Base-by-base conservation (phyloP, 257 asterid genomes). In the Plantago ovata region DNA sequence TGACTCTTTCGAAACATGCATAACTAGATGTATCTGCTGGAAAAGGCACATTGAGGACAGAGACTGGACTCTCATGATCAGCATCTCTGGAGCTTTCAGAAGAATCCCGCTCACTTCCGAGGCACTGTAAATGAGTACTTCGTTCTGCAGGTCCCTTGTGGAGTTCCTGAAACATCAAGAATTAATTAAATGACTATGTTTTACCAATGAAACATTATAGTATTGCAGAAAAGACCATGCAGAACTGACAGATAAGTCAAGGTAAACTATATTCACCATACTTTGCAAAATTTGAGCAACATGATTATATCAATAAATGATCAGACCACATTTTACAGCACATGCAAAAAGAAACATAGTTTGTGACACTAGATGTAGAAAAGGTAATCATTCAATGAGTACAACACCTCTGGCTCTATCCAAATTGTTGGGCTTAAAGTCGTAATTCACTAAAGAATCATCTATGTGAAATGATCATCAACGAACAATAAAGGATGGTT, bases 31-130 rank as follows among this genome's bases (percentile, higher is more conserved):
- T 64, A 36, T 79, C 89, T 65, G 81, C 87, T 7, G 64, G 8
- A 18, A 61, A 67, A 40, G 86, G 78, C 58, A 67, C 72, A 70
- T 72, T 85, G 55, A 81, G 75, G 69, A 82, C 81, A 24, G 95
- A 80, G 72, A 77, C 73, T 9, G 92, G 95, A 70, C 89, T 83
- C 45, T 61, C 81, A 75, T 72, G 73, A 67, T 74, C 94, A 62
- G 72, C 75, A 41, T 78, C 81, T 69, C 58, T 81, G 63, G 77
- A 76, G 81, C 75, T 75, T 70, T 71, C 85, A 32, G 75, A 77
- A 38, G 72, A 81, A 55, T 75, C 95, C 6, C 63, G 75, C 75
- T 90, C 81, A 24, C 77, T 53, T 66, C 76, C 70, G 39, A 44
- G 61, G 60, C 56, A 60, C 59, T 58, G 68, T 43, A 47, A 42